Conservation (phyloP, 306 rosid genomes). For the Neltuma alba region DNA sequence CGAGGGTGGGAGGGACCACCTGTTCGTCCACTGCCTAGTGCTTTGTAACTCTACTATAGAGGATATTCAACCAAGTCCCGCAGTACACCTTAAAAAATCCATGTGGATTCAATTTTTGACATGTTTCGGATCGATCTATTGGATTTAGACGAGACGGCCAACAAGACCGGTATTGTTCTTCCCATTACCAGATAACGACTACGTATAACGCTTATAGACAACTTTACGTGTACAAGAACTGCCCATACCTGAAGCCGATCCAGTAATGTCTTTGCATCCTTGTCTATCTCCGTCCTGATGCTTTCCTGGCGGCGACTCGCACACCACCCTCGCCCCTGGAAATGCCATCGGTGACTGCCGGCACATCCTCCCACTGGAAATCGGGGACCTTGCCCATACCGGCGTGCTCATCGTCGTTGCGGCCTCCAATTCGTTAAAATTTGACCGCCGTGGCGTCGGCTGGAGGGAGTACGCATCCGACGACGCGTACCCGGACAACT, state of each 20-base stretch:
- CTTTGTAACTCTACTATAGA: neutral
- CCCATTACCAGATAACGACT: conserved; percentile 20
- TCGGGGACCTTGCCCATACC: conserved; percentile 38
- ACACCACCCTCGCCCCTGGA: conserved; percentile 14
- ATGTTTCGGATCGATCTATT: neutral
- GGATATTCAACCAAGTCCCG: neutral
- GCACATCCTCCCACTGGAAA: neutral
- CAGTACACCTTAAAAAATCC: conserved; percentile 7
- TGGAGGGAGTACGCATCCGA: conserved; percentile 52
- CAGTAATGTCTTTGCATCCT: conserved; percentile 43
- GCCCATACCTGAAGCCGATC: conserved; percentile 32
- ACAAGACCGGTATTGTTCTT: conserved; percentile 2
- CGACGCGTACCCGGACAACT: conserved; percentile 40
- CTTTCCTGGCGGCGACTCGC: conserved; percentile 38
- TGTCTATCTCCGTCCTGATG: conserved; percentile 34
- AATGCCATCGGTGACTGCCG: conserved; percentile 3
- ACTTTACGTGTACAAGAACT: neutral
- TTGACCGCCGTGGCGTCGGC: conserved; percentile 76
- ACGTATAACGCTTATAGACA: neutral
- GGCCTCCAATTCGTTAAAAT: conserved; percentile 43
- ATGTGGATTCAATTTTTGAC: conserved; percentile 18
- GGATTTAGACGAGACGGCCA: neutral
- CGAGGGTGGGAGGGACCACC: conserved; percentile 40
- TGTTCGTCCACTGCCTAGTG: conserved; percentile 26
- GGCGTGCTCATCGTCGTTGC: conserved; percentile 38